Base-by-base conservation (phyloP, 257 asterid species). In the Perilla frutescens region DNA sequence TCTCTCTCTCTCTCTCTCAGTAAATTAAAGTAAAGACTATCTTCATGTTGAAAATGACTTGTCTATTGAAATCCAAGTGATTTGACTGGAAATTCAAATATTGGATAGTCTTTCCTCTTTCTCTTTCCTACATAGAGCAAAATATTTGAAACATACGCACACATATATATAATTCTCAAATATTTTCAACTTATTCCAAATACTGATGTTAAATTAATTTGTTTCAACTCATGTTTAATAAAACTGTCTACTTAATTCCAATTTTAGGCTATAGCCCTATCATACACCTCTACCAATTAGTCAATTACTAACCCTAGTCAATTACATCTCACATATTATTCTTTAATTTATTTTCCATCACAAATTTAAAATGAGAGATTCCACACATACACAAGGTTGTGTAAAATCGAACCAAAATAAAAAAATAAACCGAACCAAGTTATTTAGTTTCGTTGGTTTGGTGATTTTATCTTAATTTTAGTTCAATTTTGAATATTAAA, bases 31-130 rank as follows among this genome's bases (percentile, higher is more conserved):
- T 20, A 5, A 6, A 12, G n/a, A 63, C 47, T n/a, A 55, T 57
- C 37, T 39, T 51, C 66, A n/a, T 13, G 9, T 57, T 32, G 77
- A 77, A 71, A 55, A 71, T 29, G 74, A 71, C 81, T 47, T 77
- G 72, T 77, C 64, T 32, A 34, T 67, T 20, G 73, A 60, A 53
- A 68, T 76, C 36, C 60, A 62, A 49, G 66, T 69, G 50, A 34
- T 76, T 70, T 76, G 81, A 77, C 74, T 48, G 73, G 36, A 71
- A 26, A 47, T 5, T 20, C 41, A 62, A 56, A 2, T 11, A 47
- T 44, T 32, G 36, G 14, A 44, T 13, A 51, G 36, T n/a, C 50
- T n/a, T 9, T 2, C 1, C 37, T 34, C 37, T 34, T 4, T 34
- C 37, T 2, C 48, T 9, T 9, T n/a, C 2, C 4, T 41, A 3